Evolutionary conservation across 108 stramenopile species (phyloP).

Genomic region (Hondaea fermentalgiana): DNA sequence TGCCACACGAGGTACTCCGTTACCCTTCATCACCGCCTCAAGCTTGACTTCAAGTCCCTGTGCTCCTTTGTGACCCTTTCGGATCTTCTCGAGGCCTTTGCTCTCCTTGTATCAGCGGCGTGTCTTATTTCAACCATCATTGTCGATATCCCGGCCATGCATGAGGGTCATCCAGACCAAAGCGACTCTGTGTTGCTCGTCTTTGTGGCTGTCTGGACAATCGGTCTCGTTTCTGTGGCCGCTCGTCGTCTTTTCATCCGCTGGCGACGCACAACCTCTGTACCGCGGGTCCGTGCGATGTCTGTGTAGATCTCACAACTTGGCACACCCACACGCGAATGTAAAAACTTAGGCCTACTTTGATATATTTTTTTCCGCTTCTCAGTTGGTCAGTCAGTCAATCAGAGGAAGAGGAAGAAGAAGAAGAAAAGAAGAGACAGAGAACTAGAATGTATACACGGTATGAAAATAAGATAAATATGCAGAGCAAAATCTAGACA

Average conservation of each 20-base stretch:
- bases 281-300: neutral
- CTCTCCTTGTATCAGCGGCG: neutral
- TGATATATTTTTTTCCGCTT: neutral
- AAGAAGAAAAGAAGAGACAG: too few relatives aligned
- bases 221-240: neutral
- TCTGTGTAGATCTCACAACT: neutral
- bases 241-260: neutral
- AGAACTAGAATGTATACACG: too few relatives aligned
- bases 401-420: too few relatives aligned
- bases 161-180: neutral
- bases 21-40: neutral
- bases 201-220: neutral
- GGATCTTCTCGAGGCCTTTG: neutral
- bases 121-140: neutral
- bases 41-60: neutral
- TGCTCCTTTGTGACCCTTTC: neutral
- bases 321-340: neutral
- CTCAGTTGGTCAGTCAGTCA: too few relatives aligned
- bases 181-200: neutral
- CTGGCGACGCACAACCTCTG: neutral
- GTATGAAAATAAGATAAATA: too few relatives aligned
- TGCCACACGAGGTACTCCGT: neutral
- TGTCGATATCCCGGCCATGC: neutral
- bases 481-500: neutral
- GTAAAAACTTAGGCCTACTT: neutral